Conservation (phyloP, 73 alveolate species). For the Tetrahymena thermophila region DNA sequence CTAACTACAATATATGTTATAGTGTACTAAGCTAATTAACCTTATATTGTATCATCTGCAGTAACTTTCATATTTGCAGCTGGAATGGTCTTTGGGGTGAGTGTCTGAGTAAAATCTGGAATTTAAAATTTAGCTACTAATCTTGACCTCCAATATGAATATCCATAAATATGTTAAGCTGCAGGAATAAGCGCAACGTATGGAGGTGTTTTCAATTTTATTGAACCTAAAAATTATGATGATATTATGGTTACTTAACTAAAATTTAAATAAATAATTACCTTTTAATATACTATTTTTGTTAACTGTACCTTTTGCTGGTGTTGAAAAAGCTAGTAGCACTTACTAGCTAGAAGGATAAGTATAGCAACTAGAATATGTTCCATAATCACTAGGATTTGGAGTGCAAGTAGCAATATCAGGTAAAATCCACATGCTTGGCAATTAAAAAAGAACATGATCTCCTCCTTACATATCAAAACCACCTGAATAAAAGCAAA, state of each 20-base stretch:
- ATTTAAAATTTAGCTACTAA: constrained; percentile 3
- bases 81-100: background rate
- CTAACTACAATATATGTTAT: background rate
- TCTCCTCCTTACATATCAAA: background rate
- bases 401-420: background rate
- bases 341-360: background rate
- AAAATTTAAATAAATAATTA: background rate
- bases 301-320: background rate
- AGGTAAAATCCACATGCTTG: background rate
- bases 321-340: background rate
- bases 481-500: background rate
- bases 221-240: background rate
- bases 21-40: background rate
- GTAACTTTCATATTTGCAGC: constrained; percentile 8
- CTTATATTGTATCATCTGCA: background rate
- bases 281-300: background rate
- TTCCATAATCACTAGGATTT: background rate
- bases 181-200: constrained; percentile 2
- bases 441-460: background rate
- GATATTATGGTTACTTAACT: background rate
- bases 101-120: background rate
- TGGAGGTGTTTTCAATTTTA: constrained; percentile 15
- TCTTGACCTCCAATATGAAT: constrained; percentile 14
- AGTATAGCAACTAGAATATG: background rate
- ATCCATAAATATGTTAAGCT: constrained; percentile 1